phyloP scores from a whole-genome alignment of 495 filamentous ascomycete genomes.

The Tuber borchii region DNA sequence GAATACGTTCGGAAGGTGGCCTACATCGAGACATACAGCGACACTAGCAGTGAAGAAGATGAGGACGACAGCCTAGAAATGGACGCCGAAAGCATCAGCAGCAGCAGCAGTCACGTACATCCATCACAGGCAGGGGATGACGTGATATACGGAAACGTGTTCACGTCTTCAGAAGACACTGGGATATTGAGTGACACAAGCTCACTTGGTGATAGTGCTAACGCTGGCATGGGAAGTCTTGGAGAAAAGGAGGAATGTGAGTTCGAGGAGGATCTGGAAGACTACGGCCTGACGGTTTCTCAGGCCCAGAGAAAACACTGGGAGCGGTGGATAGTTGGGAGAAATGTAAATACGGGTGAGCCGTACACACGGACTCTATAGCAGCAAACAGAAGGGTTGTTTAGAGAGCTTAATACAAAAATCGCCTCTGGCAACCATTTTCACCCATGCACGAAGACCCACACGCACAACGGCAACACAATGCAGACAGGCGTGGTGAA shows the following conservation, averaged over 20 bases:
- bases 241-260: conserved; percentile 29
- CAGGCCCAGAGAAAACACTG: conserved; percentile 37
- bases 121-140: conserved; percentile 35
- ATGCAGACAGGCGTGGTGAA: neutral
- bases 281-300: conserved; percentile 37
- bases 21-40: conserved; percentile 41
- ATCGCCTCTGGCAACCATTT: neutral
- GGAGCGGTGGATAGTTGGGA: conserved; percentile 39
- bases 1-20: conserved; percentile 35
- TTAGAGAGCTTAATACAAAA: neutral
- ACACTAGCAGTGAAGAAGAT: conserved; percentile 39
- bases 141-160: conserved; percentile 41
- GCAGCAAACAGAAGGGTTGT: neutral
- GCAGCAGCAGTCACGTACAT: conserved; percentile 23
- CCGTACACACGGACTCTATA: conserved; percentile 28
- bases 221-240: conserved; percentile 31
- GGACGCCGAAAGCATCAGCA: conserved; percentile 26
- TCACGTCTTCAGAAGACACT: conserved; percentile 35
- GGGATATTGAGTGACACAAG: conserved; percentile 36
- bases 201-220: conserved; percentile 29
- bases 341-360: conserved; percentile 36
- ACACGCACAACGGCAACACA: neutral
- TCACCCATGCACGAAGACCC: neutral
- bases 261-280: conserved; percentile 35
- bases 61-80: conserved; percentile 29